A percentile compares a stretch with the other conserved stretches of the same genome.
Conservation (phyloP, 2,329 filamentous ascomycete species). For the Coniella lustricola region DNA sequence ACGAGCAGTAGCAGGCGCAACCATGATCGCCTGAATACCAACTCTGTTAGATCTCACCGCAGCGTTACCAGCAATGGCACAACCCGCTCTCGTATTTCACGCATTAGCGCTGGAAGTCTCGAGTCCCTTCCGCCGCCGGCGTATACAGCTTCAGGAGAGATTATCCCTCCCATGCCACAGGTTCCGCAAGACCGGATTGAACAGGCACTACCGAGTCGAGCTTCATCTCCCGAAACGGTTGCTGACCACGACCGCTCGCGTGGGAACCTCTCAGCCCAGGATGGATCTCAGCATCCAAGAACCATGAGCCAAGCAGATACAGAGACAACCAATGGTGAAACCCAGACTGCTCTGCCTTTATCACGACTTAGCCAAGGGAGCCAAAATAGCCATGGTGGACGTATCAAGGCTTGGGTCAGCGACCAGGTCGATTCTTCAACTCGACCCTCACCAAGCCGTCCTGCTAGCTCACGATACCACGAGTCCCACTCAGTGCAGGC, state of each 20-base stretch:
- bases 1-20: neutral
- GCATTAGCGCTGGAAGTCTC: neutral
- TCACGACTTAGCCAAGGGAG: neutral
- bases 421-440: constrained; percentile 2
- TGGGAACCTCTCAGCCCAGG: neutral
- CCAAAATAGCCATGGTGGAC: constrained; percentile 1
- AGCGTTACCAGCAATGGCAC: constrained; percentile 3
- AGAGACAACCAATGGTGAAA: neutral
- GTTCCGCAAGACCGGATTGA: neutral
- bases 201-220: neutral
- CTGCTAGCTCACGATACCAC: neutral
- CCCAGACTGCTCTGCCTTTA: neutral
- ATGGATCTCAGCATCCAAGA: neutral
- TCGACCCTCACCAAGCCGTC: constrained; percentile 1
- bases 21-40: neutral
- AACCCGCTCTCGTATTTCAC: constrained; percentile 1
- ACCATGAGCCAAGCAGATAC: neutral
- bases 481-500: constrained; percentile 4
- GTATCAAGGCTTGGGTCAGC: constrained; percentile 8
- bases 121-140: constrained; percentile 8
- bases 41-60: neutral
- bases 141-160: constrained; percentile 4
- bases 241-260: neutral
- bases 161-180: neutral
- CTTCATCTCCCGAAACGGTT: neutral